Conservation (phyloP, 2,329 filamentous ascomycete species). For the Stemphylium vesicarium region DNA sequence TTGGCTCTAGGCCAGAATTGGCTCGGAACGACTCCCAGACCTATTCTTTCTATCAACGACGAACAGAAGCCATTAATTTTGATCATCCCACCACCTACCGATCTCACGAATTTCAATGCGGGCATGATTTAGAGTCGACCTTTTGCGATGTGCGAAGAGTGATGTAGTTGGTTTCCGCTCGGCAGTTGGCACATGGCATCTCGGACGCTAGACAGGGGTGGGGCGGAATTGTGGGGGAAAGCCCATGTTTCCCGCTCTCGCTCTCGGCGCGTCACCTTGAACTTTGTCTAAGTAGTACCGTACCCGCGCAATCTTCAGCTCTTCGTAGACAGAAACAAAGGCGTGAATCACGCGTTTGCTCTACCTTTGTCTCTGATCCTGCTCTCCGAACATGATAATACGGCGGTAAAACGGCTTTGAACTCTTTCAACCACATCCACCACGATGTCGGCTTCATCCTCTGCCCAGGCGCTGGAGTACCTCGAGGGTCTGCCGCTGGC, state of each 20-base stretch:
- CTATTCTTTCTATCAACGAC: slow-evolving; percentile 54
- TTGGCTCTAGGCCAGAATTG: slow-evolving; percentile 86
- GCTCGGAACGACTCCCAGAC: slow-evolving; percentile 85
- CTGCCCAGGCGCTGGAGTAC: slow-evolving; percentile 78
- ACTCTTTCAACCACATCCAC: slow-evolving; percentile 37
- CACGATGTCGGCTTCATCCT: slow-evolving; percentile 61
- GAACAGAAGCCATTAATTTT: not conserved
- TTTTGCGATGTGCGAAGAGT: slow-evolving; percentile 19
- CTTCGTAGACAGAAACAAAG: not conserved
- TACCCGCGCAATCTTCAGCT: slow-evolving; percentile 8
- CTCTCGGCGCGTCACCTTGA: slow-evolving; percentile 32
- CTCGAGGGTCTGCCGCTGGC: slow-evolving; percentile 89
- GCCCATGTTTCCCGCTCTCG: slow-evolving; percentile 19
- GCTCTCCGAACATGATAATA: slow-evolving; percentile 41
- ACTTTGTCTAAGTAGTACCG: slow-evolving; percentile 18
- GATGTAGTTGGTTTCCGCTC: slow-evolving; percentile 32
- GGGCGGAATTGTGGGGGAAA: slow-evolving; percentile 24
- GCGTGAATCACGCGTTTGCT: slow-evolving; percentile 23
- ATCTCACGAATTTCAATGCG: slow-evolving; percentile 68
- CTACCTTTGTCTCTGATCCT: not conserved
- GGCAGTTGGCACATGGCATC: slow-evolving; percentile 21
- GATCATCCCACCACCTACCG: slow-evolving; percentile 55
- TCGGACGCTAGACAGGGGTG: slow-evolving; percentile 28
- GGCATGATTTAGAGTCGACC: slow-evolving; percentile 32
- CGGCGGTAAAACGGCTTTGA: slow-evolving; percentile 24